Base-by-base conservation (phyloP, 805 yeast species). In the Saccharomycopsis javanensis region DNA sequence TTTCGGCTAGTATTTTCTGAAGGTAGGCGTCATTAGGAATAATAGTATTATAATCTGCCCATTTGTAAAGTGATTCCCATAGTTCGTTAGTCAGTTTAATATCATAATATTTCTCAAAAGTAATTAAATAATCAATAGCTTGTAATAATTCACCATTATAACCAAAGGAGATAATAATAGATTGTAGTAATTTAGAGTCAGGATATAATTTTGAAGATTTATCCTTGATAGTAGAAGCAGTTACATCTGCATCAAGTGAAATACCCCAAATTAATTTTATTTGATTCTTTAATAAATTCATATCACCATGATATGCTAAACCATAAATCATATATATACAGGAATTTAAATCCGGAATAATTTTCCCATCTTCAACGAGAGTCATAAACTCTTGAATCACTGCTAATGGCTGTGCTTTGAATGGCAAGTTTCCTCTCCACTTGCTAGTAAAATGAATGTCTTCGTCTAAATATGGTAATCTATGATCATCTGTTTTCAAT, bases 251-350 rank as follows among this genome's bases (percentile, higher is more conserved):
- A 5, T n/a, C 16, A 23, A 45, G 42, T 5, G 34, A 38, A 11
- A 68, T 54, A 4, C 72, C 72, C 72, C 72, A 72, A 10, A 66
- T 60, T 5, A 56, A 54, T 28, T 61, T 54, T 8, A 72, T 63
- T 18, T 63, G 64, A 11, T 60, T 50, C 45, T 66, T 64, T 13
- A 71, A 55, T 18, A 64, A 52, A 4, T 62, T 62, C 0, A 66
- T 28, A 45, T 71, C 63, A n/a, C 66, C 62, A 13, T 63, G 55
- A 42, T 62, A 64, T 27, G 71, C 74, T 23, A 67, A 54, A 7
- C 68, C 64, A 37, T 69, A 57, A 15, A 71, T 33, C 27, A 70
- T 62, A 3, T 67, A 55, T 25, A 63, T 58, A 56, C 64, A 61
- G 8, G 68, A 55, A 10, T 56, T 51, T n/a, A 61, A 35, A 51